Evolutionary conservation across 1,284 basidiomycete genomes (phyloP), one percentile per base, ranked within the genome.

Genomic region (Microbotryum intermedium): DNA sequence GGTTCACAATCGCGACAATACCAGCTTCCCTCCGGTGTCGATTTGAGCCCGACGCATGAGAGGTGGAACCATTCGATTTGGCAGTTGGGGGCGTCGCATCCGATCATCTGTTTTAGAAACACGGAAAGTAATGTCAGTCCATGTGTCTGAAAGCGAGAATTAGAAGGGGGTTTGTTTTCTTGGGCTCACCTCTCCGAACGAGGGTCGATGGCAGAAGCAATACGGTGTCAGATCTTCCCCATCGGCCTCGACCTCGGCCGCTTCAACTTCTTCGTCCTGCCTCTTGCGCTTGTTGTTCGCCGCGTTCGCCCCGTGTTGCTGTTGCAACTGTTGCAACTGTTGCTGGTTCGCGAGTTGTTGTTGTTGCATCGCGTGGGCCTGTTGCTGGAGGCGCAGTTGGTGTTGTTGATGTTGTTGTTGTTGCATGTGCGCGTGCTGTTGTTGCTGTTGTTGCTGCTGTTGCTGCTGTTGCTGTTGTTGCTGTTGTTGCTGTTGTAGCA

Each of bases 21-120:
- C 90, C 91, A 94, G 20, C 79, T 79, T 0, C 88, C 89, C 8
- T 84, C 70, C 0, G 90, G 90, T 8, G 84, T 80, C 18, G 80
- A 80, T 16, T 81, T 79, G 56, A 94, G 80, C 1, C 84, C 84
- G 52, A 91, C 81, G 73, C 90, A 94, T 11, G 77, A 77, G 56
- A 93, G 78, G 74, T 94, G 90, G 80, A 91, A 71, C 69, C 68
- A 69, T 48, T 70, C 70, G 58, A 67, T 66, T 50, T 60, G 59
- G 62, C 70, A 71, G 44, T 64, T 61, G 20, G 62, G 61, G 9
- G 67, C 65, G 57, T 71, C 70, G 65, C 70, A 71, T n/a, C 68
- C 70, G 49, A 71, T 69, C 70, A 71, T 71, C 69, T 71, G 57
- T 20, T 4, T 1, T 11, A 0, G 20, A 3, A 25, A 44, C 5